Percentiles rank a stretch among this genome's conserved stretches.
phyloP scores from a whole-genome alignment of 192 early-diverging fungal species.

The Coemansia sp. region DNA sequence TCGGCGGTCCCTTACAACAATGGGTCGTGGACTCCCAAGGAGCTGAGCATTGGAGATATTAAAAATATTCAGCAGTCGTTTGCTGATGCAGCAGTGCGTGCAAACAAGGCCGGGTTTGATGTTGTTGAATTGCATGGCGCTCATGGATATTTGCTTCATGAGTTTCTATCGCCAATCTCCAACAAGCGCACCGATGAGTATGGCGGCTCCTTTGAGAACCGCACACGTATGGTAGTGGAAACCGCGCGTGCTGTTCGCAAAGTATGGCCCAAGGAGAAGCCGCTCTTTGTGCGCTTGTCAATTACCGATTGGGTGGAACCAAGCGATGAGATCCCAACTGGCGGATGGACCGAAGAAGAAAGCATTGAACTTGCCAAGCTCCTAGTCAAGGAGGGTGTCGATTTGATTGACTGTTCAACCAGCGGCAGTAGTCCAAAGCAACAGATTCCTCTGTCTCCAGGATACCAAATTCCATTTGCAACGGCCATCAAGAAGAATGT shows the following conservation, averaged over 20 bases:
- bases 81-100: constrained; percentile 65
- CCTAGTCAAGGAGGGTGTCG: constrained; percentile 70
- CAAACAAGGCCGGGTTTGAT: constrained; percentile 81
- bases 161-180: constrained; percentile 77
- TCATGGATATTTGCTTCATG: constrained; percentile 85
- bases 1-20: constrained; percentile 56
- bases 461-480: constrained; percentile 75
- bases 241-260: constrained; percentile 61
- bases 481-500: constrained; percentile 61
- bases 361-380: constrained; percentile 61
- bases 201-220: constrained; percentile 90
- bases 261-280: constrained; percentile 78
- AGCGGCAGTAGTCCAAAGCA: constrained; percentile 68
- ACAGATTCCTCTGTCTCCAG: constrained; percentile 48
- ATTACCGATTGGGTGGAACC: constrained; percentile 67
- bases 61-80: constrained; percentile 62
- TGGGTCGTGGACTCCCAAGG: constrained; percentile 33
- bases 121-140: constrained; percentile 90
- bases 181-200: constrained; percentile 91
- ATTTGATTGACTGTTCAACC: constrained; percentile 83
- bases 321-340: constrained; percentile 44
- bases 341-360: constrained; percentile 77
- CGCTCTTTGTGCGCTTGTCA: constrained; percentile 85
- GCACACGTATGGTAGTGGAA: constrained; percentile 75
- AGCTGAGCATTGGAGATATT: constrained; percentile 71